A percentile compares a stretch with the other conserved stretches of the same genome.
Evolutionary conservation across 768 basidiomycete species (phyloP).

Genomic region (Dacryopinax primogenitus): DNA sequence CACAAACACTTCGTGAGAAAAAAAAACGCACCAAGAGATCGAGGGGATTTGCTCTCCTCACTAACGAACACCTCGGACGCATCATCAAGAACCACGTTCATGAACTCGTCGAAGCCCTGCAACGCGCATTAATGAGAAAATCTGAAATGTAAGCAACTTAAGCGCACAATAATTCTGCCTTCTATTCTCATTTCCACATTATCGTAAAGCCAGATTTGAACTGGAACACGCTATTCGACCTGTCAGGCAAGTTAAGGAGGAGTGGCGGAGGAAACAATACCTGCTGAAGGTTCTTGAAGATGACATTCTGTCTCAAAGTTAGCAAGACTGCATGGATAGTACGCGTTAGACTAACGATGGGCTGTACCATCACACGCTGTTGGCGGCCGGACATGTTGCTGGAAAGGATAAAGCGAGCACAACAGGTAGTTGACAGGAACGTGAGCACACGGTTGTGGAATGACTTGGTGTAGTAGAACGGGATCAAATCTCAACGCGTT

Average conservation of each 20-base stretch:
- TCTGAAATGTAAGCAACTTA: conserved; percentile 23
- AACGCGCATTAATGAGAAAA: conserved; percentile 29
- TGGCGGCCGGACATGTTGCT: conserved; percentile 84
- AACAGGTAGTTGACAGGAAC: too few relatives aligned
- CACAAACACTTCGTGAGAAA: too few relatives aligned
- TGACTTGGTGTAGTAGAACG: too few relatives aligned
- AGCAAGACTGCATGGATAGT: conserved; percentile 2
- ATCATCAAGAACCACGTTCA: conserved; percentile 94
- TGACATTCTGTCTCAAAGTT: conserved; percentile 58
- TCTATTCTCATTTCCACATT: conserved; percentile 95
- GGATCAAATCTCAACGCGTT: too few relatives aligned
- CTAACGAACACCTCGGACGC: conserved; percentile 76
- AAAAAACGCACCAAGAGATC: conserved; percentile 59
- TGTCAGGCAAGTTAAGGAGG: conserved; percentile 10
- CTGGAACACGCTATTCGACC: conserved; percentile 53
- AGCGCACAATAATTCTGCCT: conserved; percentile 80
- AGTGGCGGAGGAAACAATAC: conserved; percentile 28
- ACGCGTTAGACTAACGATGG: conserved; percentile 60
- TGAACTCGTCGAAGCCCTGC: conserved; percentile 99
- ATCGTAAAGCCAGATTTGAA: conserved; percentile 92
- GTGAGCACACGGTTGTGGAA: too few relatives aligned
- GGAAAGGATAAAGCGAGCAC: too few relatives aligned
- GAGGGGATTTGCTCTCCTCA: conserved; percentile 73
- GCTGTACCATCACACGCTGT: conserved; percentile 97
- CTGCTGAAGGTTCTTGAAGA: conserved; percentile 94